Conservation (phyloP, 805 yeast species). For the Candida parachauliodes region DNA sequence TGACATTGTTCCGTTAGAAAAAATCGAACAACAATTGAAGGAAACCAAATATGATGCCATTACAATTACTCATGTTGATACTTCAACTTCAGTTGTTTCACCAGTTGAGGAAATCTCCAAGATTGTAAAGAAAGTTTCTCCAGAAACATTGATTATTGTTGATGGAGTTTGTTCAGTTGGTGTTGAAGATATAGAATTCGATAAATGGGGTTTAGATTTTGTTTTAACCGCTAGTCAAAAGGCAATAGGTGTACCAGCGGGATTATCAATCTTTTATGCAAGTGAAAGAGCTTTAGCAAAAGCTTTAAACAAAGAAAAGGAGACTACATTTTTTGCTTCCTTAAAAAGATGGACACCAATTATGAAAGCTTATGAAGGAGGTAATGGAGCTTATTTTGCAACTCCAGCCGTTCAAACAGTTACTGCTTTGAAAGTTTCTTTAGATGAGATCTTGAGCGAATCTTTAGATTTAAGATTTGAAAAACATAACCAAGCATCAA, state of each 20-base stretch:
- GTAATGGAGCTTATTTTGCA: constrained; percentile 83
- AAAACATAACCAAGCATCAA: constrained; percentile 60
- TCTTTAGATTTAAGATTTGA: constrained; percentile 57
- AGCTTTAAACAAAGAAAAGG: constrained; percentile 47
- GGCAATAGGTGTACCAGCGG: constrained; percentile 94
- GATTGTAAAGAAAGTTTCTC: constrained; percentile 61
- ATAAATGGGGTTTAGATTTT: constrained; percentile 85
- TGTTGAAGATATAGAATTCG: constrained; percentile 81
- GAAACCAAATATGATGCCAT: constrained; percentile 57
- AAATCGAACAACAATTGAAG: constrained; percentile 54
- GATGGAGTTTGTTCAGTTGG: constrained; percentile 96
- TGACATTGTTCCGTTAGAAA: constrained; percentile 54
- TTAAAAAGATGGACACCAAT: constrained; percentile 85
- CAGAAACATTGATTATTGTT: constrained; percentile 78
- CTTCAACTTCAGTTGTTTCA: constrained; percentile 89
- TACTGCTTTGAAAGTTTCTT: constrained; percentile 74
- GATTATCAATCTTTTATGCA: constrained; percentile 73
- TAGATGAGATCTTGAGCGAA: constrained; percentile 62
- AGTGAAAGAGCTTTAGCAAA: constrained; percentile 70
- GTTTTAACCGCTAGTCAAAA: constrained; percentile 92
- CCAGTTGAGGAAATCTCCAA: constrained; percentile 62
- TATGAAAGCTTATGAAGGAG: constrained; percentile 80
- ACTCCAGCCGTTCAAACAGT: constrained; percentile 92
- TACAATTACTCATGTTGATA: constrained; percentile 93
- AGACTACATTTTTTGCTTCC: constrained; percentile 62